Evolutionary conservation across 805 yeast genomes (phyloP).

Genomic region (Myxozyma mucilagina): DNA sequence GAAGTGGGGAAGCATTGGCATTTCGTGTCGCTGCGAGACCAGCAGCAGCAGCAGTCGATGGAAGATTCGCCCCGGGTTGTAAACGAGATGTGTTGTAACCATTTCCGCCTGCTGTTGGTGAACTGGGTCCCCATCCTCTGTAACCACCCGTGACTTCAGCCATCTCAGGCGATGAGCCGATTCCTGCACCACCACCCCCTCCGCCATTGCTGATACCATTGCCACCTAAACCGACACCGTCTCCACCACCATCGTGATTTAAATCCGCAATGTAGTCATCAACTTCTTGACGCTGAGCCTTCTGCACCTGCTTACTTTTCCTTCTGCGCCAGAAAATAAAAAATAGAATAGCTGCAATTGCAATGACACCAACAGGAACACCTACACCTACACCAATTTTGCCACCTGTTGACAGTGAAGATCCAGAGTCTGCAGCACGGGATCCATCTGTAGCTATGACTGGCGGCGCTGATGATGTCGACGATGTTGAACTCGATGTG

Average conservation of each 20-base stretch:
- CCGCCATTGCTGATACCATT: neutral
- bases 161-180: constrained; percentile 8
- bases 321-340: constrained; percentile 13
- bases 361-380: constrained; percentile 26
- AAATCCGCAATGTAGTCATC: constrained; percentile 24
- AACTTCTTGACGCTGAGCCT: constrained; percentile 10
- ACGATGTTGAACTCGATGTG: neutral
- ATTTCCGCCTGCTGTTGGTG: constrained; percentile 6
- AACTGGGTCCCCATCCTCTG: constrained; percentile 29
- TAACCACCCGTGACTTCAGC: constrained; percentile 17
- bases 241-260: constrained; percentile 3
- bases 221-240: neutral
- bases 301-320: neutral
- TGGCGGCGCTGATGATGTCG: constrained; percentile 1
- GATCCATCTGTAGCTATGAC: constrained; percentile 7
- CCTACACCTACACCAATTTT: constrained; percentile 30
- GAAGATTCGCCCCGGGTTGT: neutral
- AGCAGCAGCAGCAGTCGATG: neutral
- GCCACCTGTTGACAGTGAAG: constrained; percentile 27
- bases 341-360: constrained; percentile 8
- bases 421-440: neutral
- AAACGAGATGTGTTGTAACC: neutral
- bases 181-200: neutral
- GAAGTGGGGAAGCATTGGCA: neutral
- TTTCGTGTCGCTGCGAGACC: neutral